phyloP scores from a whole-genome alignment of 345 rosid genomes.

The Syzygium jambos region DNA sequence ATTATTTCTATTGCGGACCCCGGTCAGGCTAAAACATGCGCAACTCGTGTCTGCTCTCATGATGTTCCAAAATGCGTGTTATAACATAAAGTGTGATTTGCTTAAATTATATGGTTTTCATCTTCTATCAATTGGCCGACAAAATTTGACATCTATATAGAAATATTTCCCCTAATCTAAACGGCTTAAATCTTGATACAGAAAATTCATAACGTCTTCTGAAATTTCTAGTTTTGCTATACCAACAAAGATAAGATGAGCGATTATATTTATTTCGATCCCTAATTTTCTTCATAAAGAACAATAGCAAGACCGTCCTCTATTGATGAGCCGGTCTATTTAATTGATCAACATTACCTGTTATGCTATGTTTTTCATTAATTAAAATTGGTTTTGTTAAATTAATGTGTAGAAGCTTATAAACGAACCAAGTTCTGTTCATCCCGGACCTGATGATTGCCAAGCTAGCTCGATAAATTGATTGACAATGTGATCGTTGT shows the following conservation, averaged over 20 bases:
- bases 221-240: not conserved
- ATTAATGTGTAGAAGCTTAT: too few species aligned
- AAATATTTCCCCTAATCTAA: not conserved
- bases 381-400: not conserved
- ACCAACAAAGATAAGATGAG: not conserved
- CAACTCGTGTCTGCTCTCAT: not conserved
- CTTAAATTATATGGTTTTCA: not conserved
- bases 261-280: not conserved
- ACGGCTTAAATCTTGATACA: not conserved
- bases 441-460: too few species aligned
- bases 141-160: not conserved
- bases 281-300: not conserved
- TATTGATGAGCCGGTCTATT: not conserved
- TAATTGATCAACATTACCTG: not conserved
- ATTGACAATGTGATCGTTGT: too few species aligned
- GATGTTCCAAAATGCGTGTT: not conserved
- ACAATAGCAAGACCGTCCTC: not conserved
- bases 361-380: not conserved
- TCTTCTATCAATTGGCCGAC: not conserved
- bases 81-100: not conserved
- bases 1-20: too few species aligned
- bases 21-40: not conserved
- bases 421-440: too few species aligned
- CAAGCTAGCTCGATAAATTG: too few species aligned
- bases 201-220: not conserved